These are phyloP conservation scores for Tubosaeta sp. DNA, from an alignment of 768 basidiomycete species.

Conservation along the genomic window DNA sequence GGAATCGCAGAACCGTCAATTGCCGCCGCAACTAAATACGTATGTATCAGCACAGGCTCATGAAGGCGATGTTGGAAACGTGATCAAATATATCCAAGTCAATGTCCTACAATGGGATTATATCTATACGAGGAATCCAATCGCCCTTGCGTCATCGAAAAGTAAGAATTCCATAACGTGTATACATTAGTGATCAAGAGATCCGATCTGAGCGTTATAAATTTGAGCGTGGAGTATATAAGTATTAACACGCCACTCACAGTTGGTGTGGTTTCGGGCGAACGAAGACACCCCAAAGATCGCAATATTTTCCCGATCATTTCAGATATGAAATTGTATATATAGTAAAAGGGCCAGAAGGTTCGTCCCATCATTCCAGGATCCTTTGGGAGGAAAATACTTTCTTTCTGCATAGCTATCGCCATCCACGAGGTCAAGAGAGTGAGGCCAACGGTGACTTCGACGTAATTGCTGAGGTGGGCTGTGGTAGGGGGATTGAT, in stretches of 20 bases:
- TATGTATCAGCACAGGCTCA: background rate
- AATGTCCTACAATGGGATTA: constrained; percentile 4
- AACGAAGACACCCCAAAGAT: background rate
- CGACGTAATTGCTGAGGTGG: constrained; percentile 36
- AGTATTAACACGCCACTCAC: constrained; percentile 7
- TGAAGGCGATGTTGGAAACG: background rate
- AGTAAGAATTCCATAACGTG: background rate
- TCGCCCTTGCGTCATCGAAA: background rate
- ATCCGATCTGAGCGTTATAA: constrained; percentile 3
- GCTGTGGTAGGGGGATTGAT: constrained; percentile 22
- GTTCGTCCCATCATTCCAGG: constrained; percentile 3
- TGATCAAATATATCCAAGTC: background rate
- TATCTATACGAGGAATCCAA: background rate
- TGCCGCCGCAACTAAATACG: background rate
- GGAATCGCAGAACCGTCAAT: background rate
- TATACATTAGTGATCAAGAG: background rate
- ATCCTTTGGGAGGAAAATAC: constrained; percentile 7
- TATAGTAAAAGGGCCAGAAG: constrained; percentile 21
- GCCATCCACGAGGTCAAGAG: constrained; percentile 52
- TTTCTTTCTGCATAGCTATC: constrained; percentile 43
- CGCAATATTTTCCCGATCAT: no score
- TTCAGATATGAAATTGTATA: constrained; percentile 3
- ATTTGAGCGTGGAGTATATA: background rate
- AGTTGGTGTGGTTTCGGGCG: background rate
- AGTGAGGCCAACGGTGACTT: constrained; percentile 45